A percentile compares a stretch with the other conserved stretches of the same genome.
Evolutionary conservation across 352 stramenopile genomes (phyloP).

Genomic region (Globisporangium middletonii): DNA sequence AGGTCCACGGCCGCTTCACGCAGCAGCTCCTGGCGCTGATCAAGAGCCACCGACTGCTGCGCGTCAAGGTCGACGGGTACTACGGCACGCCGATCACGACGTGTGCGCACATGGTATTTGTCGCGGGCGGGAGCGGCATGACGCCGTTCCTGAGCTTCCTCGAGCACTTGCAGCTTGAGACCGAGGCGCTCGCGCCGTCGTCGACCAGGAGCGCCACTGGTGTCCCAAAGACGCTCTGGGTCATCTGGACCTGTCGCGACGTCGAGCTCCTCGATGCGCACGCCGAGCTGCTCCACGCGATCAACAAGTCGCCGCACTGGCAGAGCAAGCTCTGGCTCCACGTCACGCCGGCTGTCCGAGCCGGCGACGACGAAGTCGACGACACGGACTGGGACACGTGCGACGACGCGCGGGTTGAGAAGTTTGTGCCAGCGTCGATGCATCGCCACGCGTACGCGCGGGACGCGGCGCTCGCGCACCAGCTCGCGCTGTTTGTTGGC

Average conservation of each 20-base stretch:
- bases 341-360: slow-evolving; percentile 18
- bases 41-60: slow-evolving; percentile 29
- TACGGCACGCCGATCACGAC: slow-evolving; percentile 49
- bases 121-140: slow-evolving; percentile 67
- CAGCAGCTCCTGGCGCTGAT: slow-evolving; percentile 37
- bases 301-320: slow-evolving; percentile 34
- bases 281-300: slow-evolving; percentile 33
- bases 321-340: slow-evolving; percentile 50
- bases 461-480: slow-evolving; percentile 22
- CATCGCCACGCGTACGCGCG: slow-evolving; percentile 25
- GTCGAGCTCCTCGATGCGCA: slow-evolving; percentile 36
- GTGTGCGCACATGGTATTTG: slow-evolving; percentile 54
- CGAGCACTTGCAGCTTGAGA: slow-evolving; percentile 43
- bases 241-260: slow-evolving; percentile 51
- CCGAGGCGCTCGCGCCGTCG: slow-evolving; percentile 5
- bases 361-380: slow-evolving; percentile 13
- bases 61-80: slow-evolving; percentile 62
- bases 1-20: slow-evolving; percentile 63
- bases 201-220: background rate
- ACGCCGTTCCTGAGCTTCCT: slow-evolving; percentile 64
- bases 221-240: slow-evolving; percentile 37
- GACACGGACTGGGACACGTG: slow-evolving; percentile 19
- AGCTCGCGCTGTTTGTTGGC: slow-evolving; percentile 30
- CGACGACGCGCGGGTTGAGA: slow-evolving; percentile 30
- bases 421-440: slow-evolving; percentile 28